Conservation (phyloP, 208 protist species). For the Lotmaria passim region DNA sequence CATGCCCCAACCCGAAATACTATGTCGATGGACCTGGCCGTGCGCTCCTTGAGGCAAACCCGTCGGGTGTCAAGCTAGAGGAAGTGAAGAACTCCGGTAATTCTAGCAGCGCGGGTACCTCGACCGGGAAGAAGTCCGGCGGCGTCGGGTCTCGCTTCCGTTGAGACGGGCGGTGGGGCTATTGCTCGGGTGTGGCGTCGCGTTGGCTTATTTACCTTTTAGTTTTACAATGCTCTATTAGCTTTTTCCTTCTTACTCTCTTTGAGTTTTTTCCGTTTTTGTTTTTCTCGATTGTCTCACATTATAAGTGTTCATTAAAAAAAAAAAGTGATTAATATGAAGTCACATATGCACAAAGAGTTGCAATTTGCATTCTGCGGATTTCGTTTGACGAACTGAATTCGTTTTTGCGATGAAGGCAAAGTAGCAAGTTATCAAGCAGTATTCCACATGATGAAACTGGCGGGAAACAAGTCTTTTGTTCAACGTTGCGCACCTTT, state of each 20-base stretch:
- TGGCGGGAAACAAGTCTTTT: too few species aligned
- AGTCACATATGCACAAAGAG: too few species aligned
- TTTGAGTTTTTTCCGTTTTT: constrained; percentile 25
- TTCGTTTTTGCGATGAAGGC: too few species aligned
- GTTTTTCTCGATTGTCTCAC: constrained; percentile 3
- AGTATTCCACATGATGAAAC: too few species aligned
- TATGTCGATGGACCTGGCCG: constrained; percentile 88
- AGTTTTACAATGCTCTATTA: neutral
- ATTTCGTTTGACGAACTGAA: too few species aligned
- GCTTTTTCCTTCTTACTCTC: neutral
- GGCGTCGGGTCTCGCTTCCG: constrained; percentile 79
- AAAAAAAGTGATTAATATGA: neutral
- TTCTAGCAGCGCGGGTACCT: neutral
- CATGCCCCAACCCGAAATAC: constrained; percentile 90
- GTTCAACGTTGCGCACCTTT: too few species aligned
- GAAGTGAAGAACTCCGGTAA: constrained; percentile 42
- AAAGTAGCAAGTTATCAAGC: too few species aligned
- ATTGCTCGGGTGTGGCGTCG: neutral
- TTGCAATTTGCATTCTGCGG: too few species aligned
- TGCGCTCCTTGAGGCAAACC: constrained; percentile 83
- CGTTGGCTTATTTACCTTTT: neutral
- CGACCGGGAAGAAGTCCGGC: constrained; percentile 20
- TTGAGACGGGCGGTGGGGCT: constrained; percentile 2
- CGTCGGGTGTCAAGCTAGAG: constrained; percentile 79
- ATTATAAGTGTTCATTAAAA: constrained; percentile 7